Base-by-base conservation (phyloP, 805 yeast species). In the Scheffersomyces stipitis region DNA sequence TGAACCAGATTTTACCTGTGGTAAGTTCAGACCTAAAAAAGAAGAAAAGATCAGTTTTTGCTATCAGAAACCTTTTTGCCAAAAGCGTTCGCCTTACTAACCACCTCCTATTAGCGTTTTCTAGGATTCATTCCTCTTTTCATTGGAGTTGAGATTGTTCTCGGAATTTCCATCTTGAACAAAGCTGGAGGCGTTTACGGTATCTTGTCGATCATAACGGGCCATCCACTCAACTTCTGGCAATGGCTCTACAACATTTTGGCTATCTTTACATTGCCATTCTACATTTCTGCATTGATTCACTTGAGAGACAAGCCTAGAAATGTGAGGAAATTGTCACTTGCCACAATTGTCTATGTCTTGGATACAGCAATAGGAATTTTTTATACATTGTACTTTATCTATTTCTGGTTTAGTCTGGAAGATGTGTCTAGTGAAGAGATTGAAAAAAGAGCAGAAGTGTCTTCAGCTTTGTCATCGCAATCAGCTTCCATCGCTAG, bases 111-210 rank as follows among this genome's bases (percentile, higher is more conserved):
- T 10, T 12, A 78, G 79, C 74, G 72, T 53, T 87, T 87, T 57
- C 56, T 86, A n/a, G 81, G 82, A 10, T 52, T 74, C 35, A 62
- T 87, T 3, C 96, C 98, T 4, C 73, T 91, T 17, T 87, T 84
- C 54, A 71, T 85, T 16, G 98, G 97, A 10, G 95, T 89, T 16
- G 98, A 91, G 58, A 58, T 87, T 2, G 77, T 84, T 15, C 69
- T 89, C 4, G 83, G 86, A 1, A 69, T 86, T 26, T 84, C 90
- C 12, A 75, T 89, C 26, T 71, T 90, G 45, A 91, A 91, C 66
- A 90, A 90, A 57, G 86, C 90, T 47, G 81, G 95, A 40, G 96
- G 98, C 7, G 69, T 81, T 15, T 91, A 83, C 60, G 99, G 97
- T 18, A 67, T 91, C 24, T 66, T 89, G 15, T 89, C 97, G 1